Percentiles rank a stretch among this genome's conserved stretches.
phyloP scores from a whole-genome alignment of 208 protist genomes.

The Crithidia brevicula region DNA sequence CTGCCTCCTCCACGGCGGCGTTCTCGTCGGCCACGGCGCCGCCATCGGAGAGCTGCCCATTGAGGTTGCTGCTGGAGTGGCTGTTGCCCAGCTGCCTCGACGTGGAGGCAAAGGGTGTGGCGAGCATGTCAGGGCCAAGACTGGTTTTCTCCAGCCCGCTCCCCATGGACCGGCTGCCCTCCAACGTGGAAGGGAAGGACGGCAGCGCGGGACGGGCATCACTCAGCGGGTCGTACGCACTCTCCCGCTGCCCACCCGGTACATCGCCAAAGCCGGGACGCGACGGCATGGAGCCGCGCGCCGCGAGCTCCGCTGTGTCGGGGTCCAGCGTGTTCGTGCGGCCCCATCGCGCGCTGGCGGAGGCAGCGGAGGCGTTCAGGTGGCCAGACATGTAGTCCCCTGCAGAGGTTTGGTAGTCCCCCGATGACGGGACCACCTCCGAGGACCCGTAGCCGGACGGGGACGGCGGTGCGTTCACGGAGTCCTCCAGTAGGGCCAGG shows the following conservation, averaged over 20 bases:
- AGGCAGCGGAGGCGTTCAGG: not conserved
- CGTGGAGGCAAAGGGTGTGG: not conserved
- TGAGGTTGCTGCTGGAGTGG: constrained; percentile 6
- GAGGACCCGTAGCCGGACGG: constrained; percentile 4
- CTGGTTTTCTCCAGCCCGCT: not conserved
- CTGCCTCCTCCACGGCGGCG: not conserved
- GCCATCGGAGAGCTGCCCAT: not conserved
- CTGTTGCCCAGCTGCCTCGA: not conserved
- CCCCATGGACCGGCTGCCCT: not conserved
- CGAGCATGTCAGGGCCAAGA: not conserved
- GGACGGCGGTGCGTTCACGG: constrained; percentile 1
- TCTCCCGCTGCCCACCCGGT: not conserved
- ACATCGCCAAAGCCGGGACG: not conserved
- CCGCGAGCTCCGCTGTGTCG: constrained; percentile 27
- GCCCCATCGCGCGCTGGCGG: not conserved
- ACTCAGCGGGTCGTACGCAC: not conserved
- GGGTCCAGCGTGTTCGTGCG: constrained; percentile 38
- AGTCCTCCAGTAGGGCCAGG: constrained; percentile 47
- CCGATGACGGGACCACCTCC: not conserved
- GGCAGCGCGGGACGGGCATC: not conserved
- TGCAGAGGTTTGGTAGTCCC: not conserved
- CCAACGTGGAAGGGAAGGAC: constrained; percentile 6
- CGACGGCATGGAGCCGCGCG: not conserved
- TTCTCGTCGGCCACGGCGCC: not conserved
- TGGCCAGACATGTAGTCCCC: not conserved